Percentiles rank a stretch among this genome's conserved stretches.
These are phyloP conservation scores for Kurtzmaniella natalensis DNA, from an alignment of 1,139 yeast genomes.

Conservation along the genomic window DNA sequence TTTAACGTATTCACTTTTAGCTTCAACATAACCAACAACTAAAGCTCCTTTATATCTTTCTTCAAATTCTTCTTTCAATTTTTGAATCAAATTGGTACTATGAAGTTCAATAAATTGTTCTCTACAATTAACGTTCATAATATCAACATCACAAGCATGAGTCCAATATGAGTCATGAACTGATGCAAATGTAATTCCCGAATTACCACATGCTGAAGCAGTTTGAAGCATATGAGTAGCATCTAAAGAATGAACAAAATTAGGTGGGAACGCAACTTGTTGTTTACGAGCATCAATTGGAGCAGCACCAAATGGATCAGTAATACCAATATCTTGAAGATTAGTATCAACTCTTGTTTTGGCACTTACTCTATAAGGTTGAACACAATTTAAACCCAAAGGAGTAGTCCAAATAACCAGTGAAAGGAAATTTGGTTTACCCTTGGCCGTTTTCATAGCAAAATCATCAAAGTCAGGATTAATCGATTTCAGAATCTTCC, in stretches of 20 bases:
- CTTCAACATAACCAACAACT: slow-evolving; percentile 54
- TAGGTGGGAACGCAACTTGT: slow-evolving; percentile 92
- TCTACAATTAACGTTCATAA: slow-evolving; percentile 70
- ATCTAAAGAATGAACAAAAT: slow-evolving; percentile 90
- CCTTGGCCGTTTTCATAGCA: slow-evolving; percentile 13
- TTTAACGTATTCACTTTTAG: slow-evolving; percentile 48
- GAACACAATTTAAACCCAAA: slow-evolving; percentile 88
- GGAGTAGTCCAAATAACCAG: slow-evolving; percentile 98
- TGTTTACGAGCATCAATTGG: slow-evolving; percentile 89
- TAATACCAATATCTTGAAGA: slow-evolving; percentile 75
- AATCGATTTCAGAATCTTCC: slow-evolving; percentile 73
- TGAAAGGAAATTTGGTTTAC: slow-evolving; percentile 63
- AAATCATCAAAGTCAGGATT: slow-evolving; percentile 49
- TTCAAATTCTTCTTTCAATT: slow-evolving; percentile 74
- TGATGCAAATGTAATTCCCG: slow-evolving; percentile 77
- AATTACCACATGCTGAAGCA: slow-evolving; percentile 71
- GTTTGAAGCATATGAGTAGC: slow-evolving; percentile 96
- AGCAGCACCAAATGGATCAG: slow-evolving; percentile 78
- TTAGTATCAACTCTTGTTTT: slow-evolving; percentile 68
- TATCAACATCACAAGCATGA: slow-evolving; percentile 79
- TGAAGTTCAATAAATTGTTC: slow-evolving; percentile 79
- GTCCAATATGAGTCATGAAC: slow-evolving; percentile 99
- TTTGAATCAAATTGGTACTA: slow-evolving; percentile 62
- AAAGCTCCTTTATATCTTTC: slow-evolving; percentile 72
- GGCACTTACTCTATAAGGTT: slow-evolving; percentile 78